Evolutionary conservation across 768 basidiomycete genomes (phyloP).

Genomic region (Tricholoma bakamatsutake): DNA sequence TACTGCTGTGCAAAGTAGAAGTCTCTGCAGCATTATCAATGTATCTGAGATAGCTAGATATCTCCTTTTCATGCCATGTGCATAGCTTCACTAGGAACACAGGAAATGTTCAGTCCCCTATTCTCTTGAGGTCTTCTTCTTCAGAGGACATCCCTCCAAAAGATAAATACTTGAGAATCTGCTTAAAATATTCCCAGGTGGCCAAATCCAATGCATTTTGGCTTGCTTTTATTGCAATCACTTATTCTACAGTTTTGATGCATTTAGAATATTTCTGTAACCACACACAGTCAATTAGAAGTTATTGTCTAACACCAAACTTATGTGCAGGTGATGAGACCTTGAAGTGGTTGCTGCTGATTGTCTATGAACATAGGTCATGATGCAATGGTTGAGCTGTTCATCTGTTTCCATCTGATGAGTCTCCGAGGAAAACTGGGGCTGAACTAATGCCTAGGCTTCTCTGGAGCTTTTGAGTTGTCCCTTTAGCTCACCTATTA

Average conservation of each 20-base stretch:
- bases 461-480: slow-evolving; percentile 6
- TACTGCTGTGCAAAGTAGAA: not conserved
- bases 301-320: not conserved
- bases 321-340: not conserved
- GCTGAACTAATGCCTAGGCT: slow-evolving; percentile 1
- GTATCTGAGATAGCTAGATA: not conserved
- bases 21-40: not conserved
- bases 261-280: not conserved
- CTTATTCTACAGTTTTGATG: not conserved
- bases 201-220: not conserved
- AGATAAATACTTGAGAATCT: slow-evolving; percentile 1
- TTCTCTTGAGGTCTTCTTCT: not conserved
- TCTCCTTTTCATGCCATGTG: not conserved
- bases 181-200: slow-evolving; percentile 3
- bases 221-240: slow-evolving; percentile 2
- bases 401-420: not conserved
- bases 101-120: not conserved
- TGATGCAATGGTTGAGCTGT: not conserved
- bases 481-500: not conserved
- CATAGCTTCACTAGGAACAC: not conserved
- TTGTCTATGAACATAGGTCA: not conserved
- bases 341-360: not conserved
- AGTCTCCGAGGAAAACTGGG: not conserved
- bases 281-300: not conserved
- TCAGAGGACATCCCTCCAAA: slow-evolving; percentile 12